Evolutionary conservation across 495 filamentous ascomycete genomes (phyloP).

Genomic region (Aspergillus carlsbadensis): DNA sequence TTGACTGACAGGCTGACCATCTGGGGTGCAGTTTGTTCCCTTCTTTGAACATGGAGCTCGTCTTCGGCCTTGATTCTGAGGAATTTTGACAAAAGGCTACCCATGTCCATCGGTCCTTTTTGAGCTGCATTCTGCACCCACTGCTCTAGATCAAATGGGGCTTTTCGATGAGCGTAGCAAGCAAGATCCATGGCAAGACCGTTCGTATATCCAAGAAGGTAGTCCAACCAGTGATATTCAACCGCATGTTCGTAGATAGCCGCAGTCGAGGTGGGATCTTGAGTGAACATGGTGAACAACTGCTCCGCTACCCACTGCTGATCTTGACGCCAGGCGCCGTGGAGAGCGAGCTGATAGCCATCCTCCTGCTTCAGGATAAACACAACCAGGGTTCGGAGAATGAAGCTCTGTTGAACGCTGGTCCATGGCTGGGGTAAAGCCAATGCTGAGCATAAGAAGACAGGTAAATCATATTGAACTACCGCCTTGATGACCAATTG

Average conservation of each 20-base stretch:
- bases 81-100: conserved; percentile 66
- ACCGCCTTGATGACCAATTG: conserved; percentile 55
- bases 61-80: conserved; percentile 78
- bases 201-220: conserved; percentile 69
- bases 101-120: conserved; percentile 58
- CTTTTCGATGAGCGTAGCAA: conserved; percentile 80
- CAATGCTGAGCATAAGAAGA: conserved; percentile 78
- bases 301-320: conserved; percentile 75
- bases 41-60: conserved; percentile 68
- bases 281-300: conserved; percentile 74
- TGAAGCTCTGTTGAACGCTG: conserved; percentile 58
- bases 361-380: conserved; percentile 63
- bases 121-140: conserved; percentile 73
- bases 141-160: conserved; percentile 72
- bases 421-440: conserved; percentile 67
- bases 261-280: conserved; percentile 71
- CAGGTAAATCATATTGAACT: conserved; percentile 52
- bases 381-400: conserved; percentile 59
- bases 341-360: conserved; percentile 78
- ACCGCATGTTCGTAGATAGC: conserved; percentile 80
- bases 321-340: conserved; percentile 87
- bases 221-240: conserved; percentile 77
- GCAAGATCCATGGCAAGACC: conserved; percentile 87
- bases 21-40: conserved; percentile 56
- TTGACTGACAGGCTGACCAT: conserved; percentile 77